A percentile compares a stretch with the other conserved stretches of the same genome.
Evolutionary conservation across 306 rosid genomes (phyloP).

Genomic region (Corylus avellana): DNA sequence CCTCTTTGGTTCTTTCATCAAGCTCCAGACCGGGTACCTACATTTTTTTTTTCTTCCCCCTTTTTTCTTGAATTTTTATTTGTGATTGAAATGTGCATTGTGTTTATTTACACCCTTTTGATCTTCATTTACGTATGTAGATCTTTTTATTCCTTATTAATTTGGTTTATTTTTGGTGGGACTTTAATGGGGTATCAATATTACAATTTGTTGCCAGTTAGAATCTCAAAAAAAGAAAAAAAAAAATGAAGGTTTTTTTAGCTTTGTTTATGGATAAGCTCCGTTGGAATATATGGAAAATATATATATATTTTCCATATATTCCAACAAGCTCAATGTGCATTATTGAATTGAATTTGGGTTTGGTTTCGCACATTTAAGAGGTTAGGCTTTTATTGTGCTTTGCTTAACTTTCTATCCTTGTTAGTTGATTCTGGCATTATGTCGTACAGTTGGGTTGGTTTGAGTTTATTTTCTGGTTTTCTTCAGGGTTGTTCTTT

Average conservation of each 20-base stretch:
- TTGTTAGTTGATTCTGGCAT: slow-evolving; percentile 42
- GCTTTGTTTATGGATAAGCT: too few species aligned
- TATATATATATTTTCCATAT: too few species aligned
- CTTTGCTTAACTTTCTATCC: slow-evolving; percentile 27
- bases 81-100: slow-evolving; percentile 11
- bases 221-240: neutral
- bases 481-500: slow-evolving; percentile 7
- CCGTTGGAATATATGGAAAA: too few species aligned
- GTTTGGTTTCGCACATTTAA: slow-evolving; percentile 16
- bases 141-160: neutral
- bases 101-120: slow-evolving; percentile 2
- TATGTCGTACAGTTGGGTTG: slow-evolving; percentile 48
- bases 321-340: neutral
- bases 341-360: slow-evolving; percentile 27
- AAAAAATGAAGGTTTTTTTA: neutral
- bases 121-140: neutral
- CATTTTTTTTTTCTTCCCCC: neutral
- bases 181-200: neutral
- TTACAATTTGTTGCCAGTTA: neutral
- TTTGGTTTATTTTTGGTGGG: neutral
- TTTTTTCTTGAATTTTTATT: slow-evolving; percentile 3
- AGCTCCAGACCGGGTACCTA: slow-evolving; percentile 50
- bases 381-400: slow-evolving; percentile 18
- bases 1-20: slow-evolving; percentile 34
- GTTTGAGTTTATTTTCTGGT: slow-evolving; percentile 38